Evolutionary conservation across 2,329 filamentous ascomycete species (phyloP).

Genomic region (Ilyonectria destructans): DNA sequence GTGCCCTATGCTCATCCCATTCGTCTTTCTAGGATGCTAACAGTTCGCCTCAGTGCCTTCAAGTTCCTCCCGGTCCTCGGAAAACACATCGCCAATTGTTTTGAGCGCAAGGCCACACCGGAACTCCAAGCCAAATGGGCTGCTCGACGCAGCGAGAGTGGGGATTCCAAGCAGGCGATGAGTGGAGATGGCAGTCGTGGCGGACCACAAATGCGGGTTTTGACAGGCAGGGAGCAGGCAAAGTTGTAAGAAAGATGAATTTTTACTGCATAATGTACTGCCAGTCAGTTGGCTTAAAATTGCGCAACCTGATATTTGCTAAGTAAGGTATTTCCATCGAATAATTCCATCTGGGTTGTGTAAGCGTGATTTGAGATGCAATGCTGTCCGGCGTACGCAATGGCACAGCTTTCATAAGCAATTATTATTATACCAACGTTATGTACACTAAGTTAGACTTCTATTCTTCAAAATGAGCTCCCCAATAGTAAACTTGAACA

Average conservation of each 20-base stretch:
- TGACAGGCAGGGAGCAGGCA: constrained; percentile 22
- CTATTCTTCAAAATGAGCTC: not conserved
- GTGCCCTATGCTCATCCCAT: not conserved
- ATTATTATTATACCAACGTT: no score
- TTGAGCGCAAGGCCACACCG: constrained; percentile 25
- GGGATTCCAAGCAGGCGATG: not conserved
- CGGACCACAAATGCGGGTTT: constrained; percentile 29
- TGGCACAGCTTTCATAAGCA: no score
- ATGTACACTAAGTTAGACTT: not conserved
- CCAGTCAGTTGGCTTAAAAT: no score
- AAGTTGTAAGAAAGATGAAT: constrained; percentile 15
- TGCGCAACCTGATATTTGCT: no score
- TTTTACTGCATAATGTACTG: no score
- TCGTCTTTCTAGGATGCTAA: not conserved
- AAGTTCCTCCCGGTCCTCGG: constrained; percentile 41
- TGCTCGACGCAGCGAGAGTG: not conserved
- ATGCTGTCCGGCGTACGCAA: no score
- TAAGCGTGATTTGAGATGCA: no score
- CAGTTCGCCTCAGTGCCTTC: constrained; percentile 27
- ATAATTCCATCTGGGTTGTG: no score
- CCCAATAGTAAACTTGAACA: constrained; percentile 10
- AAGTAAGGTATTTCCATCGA: no score
- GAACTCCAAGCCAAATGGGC: constrained; percentile 31
- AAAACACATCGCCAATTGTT: constrained; percentile 22
- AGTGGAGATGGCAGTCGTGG: constrained; percentile 38